Evolutionary conservation across 2,329 filamentous ascomycete species (phyloP).

Genomic region (Colletotrichum sp.): DNA sequence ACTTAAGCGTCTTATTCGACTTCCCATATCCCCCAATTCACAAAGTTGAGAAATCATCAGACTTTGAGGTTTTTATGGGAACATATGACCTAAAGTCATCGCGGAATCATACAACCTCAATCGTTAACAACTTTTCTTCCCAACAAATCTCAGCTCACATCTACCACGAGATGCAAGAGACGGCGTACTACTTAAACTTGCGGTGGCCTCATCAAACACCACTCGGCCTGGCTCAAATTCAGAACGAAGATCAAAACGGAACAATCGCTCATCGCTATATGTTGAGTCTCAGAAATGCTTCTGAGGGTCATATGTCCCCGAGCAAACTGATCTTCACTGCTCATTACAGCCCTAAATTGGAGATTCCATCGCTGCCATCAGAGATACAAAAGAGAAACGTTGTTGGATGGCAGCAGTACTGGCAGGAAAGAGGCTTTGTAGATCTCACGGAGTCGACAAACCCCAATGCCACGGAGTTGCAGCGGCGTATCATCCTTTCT

Average conservation of each 20-base stretch:
- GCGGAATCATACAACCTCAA: slow-evolving; percentile 38
- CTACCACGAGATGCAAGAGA: slow-evolving; percentile 37
- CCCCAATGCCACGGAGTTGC: slow-evolving; percentile 41
- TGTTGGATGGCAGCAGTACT: slow-evolving; percentile 36
- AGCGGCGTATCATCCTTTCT: slow-evolving; percentile 36
- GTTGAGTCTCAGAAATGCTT: background rate
- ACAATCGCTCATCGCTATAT: background rate
- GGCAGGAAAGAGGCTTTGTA: slow-evolving; percentile 43
- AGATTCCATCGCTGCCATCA: slow-evolving; percentile 26
- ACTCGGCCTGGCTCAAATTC: slow-evolving; percentile 11
- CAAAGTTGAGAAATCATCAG: slow-evolving; percentile 42
- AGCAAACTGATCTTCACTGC: slow-evolving; percentile 33
- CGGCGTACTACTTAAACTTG: slow-evolving; percentile 42
- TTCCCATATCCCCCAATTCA: slow-evolving; percentile 46
- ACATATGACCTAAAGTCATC: slow-evolving; percentile 30
- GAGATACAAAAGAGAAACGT: slow-evolving; percentile 27
- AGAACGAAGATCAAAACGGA: background rate
- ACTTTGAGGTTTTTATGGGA: slow-evolving; percentile 40
- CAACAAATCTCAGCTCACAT: slow-evolving; percentile 31
- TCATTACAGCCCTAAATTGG: slow-evolving; percentile 33
- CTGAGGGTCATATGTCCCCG: background rate
- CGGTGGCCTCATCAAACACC: slow-evolving; percentile 29
- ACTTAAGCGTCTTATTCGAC: slow-evolving; percentile 42
- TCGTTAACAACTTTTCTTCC: slow-evolving; percentile 7
- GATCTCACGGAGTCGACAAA: slow-evolving; percentile 41